A percentile compares a stretch with the other conserved stretches of the same genome.
These are phyloP conservation scores for Saksenaea oblongispora DNA, from an alignment of 371 early-diverging fungal species.

Conservation along the genomic window DNA sequence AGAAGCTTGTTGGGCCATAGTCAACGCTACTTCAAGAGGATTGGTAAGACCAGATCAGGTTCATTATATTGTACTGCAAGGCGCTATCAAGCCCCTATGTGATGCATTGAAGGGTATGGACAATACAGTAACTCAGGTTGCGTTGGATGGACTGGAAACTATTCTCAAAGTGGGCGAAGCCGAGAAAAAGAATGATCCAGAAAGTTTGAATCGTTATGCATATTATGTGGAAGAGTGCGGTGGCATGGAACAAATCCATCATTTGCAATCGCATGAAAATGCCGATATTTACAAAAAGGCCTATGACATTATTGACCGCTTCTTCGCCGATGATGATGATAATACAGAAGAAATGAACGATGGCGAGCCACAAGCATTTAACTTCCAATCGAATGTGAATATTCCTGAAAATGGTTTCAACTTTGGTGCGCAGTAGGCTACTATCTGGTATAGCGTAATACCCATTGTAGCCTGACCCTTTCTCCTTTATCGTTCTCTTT, in stretches of 20 bases:
- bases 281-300: conserved; percentile 93
- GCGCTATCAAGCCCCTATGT: conserved; percentile 92
- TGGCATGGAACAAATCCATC: conserved; percentile 90
- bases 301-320: conserved; percentile 89
- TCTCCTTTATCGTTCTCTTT: background rate
- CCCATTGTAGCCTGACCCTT: background rate
- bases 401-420: conserved; percentile 20
- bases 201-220: conserved; percentile 82
- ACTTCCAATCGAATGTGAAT: conserved; percentile 17
- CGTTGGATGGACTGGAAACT: conserved; percentile 94
- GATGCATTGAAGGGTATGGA: conserved; percentile 88
- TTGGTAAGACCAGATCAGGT: conserved; percentile 85
- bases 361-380: conserved; percentile 3
- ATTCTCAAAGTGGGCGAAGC: conserved; percentile 94
- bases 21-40: conserved; percentile 94
- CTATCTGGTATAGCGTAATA: background rate
- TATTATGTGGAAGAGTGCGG: conserved; percentile 87
- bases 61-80: conserved; percentile 83
- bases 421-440: conserved; percentile 14
- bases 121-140: conserved; percentile 91
- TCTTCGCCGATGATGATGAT: conserved; percentile 78
- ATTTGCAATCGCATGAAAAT: conserved; percentile 89
- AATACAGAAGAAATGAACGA: conserved; percentile 71
- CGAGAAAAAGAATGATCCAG: conserved; percentile 34
- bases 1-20: conserved; percentile 99